Base-by-base conservation (phyloP, 1,139 yeast genomes). In the Blastobotrys malaysiensis region DNA sequence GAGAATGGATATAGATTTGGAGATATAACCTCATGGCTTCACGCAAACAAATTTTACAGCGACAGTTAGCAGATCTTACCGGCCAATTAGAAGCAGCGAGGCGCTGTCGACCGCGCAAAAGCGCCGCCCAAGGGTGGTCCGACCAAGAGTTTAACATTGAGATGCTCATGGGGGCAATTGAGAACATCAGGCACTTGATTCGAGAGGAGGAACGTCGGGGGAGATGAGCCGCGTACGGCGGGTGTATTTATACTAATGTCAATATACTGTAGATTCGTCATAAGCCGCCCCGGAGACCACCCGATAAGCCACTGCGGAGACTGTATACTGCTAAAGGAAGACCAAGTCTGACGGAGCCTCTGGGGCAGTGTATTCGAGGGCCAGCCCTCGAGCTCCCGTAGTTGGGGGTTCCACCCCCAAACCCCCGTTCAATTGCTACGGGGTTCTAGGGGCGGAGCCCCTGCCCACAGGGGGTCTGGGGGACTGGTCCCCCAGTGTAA, bases 91-190 rank as follows among this genome's bases (percentile, higher is more conserved):
- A 27, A 16, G 21, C 31, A 14, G 54, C 54, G 21, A 19, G 46
- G 51, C 22, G 19, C 1, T 52, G 26, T 6, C 9, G 9, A 16
- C 36, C 22, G 49, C 51, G 26, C 39, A 24, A 24, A 13, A 16
- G 14, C n/a, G 26, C 18, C 24, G 48, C 14, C 31, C 50, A n/a
- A 19, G 18, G 51, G 14, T 45, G 46, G 26, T 14, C 43, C 9
- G 48, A 51, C 11, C 50, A 45, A 9, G 56, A 54, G 49, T 61
- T 61, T 49, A 62, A 61, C 52, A 48, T 61, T 19, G 62, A 60
- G 44, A 61, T 61, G 63, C 52, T 61, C 14, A 21, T 50, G 1
- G 63, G 63, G 2, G 63, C 60, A 26, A 52, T 59, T 18, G 53
- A 52, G 47, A 57, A 59, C 47, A 31, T 59, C n/a, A 54, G 55